phyloP scores from a whole-genome alignment of 2,329 filamentous ascomycete species.

The Cyanodermella asteris region DNA sequence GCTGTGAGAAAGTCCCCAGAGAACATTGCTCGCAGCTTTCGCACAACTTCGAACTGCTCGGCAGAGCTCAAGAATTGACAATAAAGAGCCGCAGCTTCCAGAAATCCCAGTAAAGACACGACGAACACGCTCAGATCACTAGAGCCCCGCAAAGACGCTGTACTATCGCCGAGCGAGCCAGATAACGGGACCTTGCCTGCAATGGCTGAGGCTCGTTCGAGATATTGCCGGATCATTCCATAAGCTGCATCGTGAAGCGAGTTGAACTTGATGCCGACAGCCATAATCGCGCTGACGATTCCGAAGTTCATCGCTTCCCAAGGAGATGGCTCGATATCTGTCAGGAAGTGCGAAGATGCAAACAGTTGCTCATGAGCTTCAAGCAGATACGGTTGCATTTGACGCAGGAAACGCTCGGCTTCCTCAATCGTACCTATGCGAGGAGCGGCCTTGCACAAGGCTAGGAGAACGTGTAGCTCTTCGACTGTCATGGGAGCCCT shows the following conservation, averaged over 20 bases:
- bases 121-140: slow-evolving; percentile 26
- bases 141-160: too few relatives aligned
- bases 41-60: slow-evolving; percentile 52
- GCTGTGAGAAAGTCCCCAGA: slow-evolving; percentile 70
- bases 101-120: slow-evolving; percentile 72
- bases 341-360: slow-evolving; percentile 58
- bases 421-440: slow-evolving; percentile 47
- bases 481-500: slow-evolving; percentile 41
- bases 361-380: slow-evolving; percentile 67
- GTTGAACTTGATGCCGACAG: slow-evolving; percentile 51
- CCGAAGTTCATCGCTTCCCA: slow-evolving; percentile 66
- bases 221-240: slow-evolving; percentile 46
- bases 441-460: slow-evolving; percentile 75
- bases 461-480: slow-evolving; percentile 79
- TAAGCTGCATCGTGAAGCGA: slow-evolving; percentile 44
- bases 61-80: slow-evolving; percentile 60
- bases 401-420: slow-evolving; percentile 55
- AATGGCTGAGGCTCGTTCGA: slow-evolving; percentile 36
- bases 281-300: slow-evolving; percentile 61
- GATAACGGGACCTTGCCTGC: slow-evolving; percentile 32
- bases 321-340: slow-evolving; percentile 64
- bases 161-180: too few relatives aligned
- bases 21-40: slow-evolving; percentile 48
- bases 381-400: slow-evolving; percentile 65
- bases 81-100: slow-evolving; percentile 60